Base-by-base conservation (phyloP, 371 early-diverging fungal species). In the Dinochytrium kinnereticum region DNA sequence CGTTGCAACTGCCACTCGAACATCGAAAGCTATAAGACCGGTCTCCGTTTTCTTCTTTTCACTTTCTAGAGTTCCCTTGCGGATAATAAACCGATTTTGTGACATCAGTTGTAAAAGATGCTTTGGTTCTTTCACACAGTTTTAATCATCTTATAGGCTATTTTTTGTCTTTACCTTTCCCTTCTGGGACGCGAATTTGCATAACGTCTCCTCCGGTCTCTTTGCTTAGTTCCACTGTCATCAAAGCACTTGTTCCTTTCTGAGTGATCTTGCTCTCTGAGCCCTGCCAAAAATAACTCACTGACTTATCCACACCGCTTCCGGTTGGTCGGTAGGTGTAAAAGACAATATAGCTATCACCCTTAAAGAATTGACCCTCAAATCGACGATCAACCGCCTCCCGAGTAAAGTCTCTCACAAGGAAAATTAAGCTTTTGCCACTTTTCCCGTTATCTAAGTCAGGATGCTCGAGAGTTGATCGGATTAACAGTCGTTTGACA, bases 231-330 rank as follows among this genome's bases (percentile, higher is more conserved):
- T 80, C 82, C 37, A 80, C 61, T 36, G 82, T 68, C 64, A 82
- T 55, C 26, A 78, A 53, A 1, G 82, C 82, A 55, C 73, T 71
- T 3, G 82, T 78, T 17, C 82, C 82, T 71, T 80, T 82, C 39
- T 82, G 57, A 10, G 71, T 76, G 39, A 80, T 76, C 34, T 71
- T 59, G 40, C 76, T 73, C 1, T 17, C 21, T 1, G 66, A 70
- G 15, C 82, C 82, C 40, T 82, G 82, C 82, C 82, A 82, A 51
- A 82, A 82, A 59, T 76, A 82, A 33, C 67, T 69, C 7, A 76
- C 68, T 33, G 78, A 71, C 40, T 71, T 69, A 21, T 80, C 80
- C 51, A 73, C 64, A 2, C 77, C 78, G 33, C 51, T 33, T 15
- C 3, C 13, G 1, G 68, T 38, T 5, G 77, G 76, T 2, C 61